A percentile compares a stretch with the other conserved stretches of the same genome.
These are phyloP conservation scores for Monosporascus sp. DNA, from an alignment of 2,329 filamentous ascomycete genomes.

Conservation along the genomic window DNA sequence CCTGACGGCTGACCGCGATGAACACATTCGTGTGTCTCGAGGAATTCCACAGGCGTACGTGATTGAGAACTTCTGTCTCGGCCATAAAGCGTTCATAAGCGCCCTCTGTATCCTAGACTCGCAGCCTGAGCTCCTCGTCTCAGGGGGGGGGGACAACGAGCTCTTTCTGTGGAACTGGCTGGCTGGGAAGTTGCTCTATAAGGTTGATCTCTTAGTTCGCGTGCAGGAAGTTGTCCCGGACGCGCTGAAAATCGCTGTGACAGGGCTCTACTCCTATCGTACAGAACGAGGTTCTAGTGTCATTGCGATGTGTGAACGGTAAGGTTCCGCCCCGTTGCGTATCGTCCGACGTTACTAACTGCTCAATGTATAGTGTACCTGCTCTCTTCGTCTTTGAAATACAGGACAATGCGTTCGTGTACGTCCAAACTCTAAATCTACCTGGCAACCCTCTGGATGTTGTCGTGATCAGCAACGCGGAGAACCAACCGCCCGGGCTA, in stretches of 20 bases:
- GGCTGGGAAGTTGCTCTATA: constrained; percentile 46
- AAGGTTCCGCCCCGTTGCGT: constrained; percentile 22
- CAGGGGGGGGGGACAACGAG: constrained; percentile 78
- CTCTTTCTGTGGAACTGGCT: constrained; percentile 82
- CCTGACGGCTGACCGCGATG: constrained; percentile 51
- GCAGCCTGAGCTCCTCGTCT: constrained; percentile 62
- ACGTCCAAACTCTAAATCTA: constrained; percentile 46
- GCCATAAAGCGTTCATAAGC: constrained; percentile 80
- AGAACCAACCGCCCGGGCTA: constrained; percentile 21
- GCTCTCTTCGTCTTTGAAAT: constrained; percentile 64
- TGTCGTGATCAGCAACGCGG: constrained; percentile 13
- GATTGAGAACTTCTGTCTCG: constrained; percentile 84
- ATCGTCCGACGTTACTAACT: constrained; percentile 15
- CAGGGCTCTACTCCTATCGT: constrained; percentile 31
- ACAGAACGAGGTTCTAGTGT: constrained; percentile 24
- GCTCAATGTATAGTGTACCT: constrained; percentile 36
- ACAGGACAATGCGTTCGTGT: constrained; percentile 42
- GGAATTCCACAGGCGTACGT: constrained; percentile 78
- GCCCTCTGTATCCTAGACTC: constrained; percentile 60
- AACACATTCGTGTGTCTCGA: constrained; percentile 82
- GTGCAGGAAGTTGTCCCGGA: constrained; percentile 31
- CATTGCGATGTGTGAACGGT: constrained; percentile 40
- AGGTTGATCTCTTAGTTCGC: constrained; percentile 43
- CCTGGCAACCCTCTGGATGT: constrained; percentile 62
- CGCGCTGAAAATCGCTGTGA: constrained; percentile 42